Evolutionary conservation across 352 stramenopile genomes (phyloP), one percentile per base, ranked within the genome.

Genomic region (Nothophytophthora sp.): DNA sequence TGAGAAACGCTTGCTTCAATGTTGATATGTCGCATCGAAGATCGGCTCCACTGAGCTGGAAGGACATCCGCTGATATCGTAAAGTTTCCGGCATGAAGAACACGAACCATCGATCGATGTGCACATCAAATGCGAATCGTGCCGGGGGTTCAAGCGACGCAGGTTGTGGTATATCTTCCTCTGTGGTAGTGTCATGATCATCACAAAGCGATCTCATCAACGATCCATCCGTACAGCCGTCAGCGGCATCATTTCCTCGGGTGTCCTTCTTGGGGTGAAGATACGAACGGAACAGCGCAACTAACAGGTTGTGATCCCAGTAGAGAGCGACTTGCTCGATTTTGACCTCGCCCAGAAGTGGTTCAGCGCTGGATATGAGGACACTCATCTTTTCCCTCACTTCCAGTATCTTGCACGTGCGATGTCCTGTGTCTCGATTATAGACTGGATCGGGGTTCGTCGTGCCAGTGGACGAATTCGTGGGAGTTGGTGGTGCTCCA

Each of bases 241-340:
- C 7, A 9, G 13, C 19, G 20, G 35, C 29, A 45, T 5, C 6
- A 16, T 36, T 7, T 18, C 20, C 23, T 44, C 22, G 23, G n/a
- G 57, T 43, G 4, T 6, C 13, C 19, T 23, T 52, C 9, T 25
- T 16, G 13, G 53, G 22, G 18, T 40, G 52, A 0, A 84, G 51
- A 30, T 88, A 83, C 13, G 81, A 87, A 2, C 56, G 65, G 44
- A 88, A 74, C 15, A 91, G 49, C 3, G 71, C 68, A 34, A 80
- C 76, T 7, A 91, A 42, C 19, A 90, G 53, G 11, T 87, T 73
- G 27, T 90, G 76, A 38, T 91, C 78, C 81, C 81, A 91, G 39
- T 90, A 91, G 4, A 90, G 2, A 1, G 69, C 65, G 5, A 75
- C 62, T 55, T 81, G 78, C 27, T 87, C 60, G 3, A 72, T 44